These are phyloP conservation scores for Hemisphaericaspora lyxosophila DNA, from an alignment of 1,139 yeast species.

Conservation along the genomic window DNA sequence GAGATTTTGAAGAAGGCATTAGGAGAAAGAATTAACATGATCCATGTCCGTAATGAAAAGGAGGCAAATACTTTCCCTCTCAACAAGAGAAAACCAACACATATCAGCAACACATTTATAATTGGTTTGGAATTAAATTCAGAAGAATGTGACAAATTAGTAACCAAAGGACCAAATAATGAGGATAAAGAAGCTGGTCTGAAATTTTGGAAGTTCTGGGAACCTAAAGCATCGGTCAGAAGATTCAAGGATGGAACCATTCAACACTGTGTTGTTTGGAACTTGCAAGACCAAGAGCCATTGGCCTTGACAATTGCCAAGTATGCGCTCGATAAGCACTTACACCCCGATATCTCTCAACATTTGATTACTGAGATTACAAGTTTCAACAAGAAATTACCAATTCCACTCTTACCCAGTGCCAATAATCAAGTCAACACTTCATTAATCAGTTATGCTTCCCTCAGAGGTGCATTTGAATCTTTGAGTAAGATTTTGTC, in stretches of 20 bases:
- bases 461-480: conserved; percentile 65
- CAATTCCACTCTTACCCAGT: conserved; percentile 60
- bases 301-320: conserved; percentile 65
- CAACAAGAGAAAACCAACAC: conserved; percentile 56
- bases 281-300: conserved; percentile 57
- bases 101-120: conserved; percentile 33
- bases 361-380: conserved; percentile 41
- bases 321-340: conserved; percentile 62
- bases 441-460: conserved; percentile 53
- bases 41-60: conserved; percentile 37
- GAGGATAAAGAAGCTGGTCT: conserved; percentile 57
- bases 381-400: conserved; percentile 51
- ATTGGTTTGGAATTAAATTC: conserved; percentile 75
- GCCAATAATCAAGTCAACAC: conserved; percentile 53
- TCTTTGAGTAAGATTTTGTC: conserved; percentile 55
- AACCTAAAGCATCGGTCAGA: conserved; percentile 77
- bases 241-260: conserved; percentile 89
- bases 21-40: conserved; percentile 59
- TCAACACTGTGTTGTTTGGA: conserved; percentile 89
- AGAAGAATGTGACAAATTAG: conserved; percentile 72
- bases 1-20: conserved; percentile 62
- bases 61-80: conserved; percentile 41
- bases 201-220: conserved; percentile 86
- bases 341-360: conserved; percentile 47
- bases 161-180: conserved; percentile 82